Evolutionary conservation across 768 basidiomycete genomes (phyloP), one percentile per base, ranked within the genome.

Genomic region (Amanita muscaria): DNA sequence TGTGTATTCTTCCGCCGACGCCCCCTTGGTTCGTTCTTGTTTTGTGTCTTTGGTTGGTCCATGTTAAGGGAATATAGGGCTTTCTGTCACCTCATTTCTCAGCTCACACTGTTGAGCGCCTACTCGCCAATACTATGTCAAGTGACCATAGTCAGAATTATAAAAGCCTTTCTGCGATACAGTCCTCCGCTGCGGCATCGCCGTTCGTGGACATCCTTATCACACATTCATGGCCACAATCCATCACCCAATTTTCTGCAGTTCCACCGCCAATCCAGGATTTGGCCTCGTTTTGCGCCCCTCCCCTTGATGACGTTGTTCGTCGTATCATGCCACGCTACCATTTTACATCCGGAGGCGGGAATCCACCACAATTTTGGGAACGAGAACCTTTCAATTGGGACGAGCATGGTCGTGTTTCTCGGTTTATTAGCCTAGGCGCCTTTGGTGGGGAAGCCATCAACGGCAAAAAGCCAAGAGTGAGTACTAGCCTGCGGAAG

Each of bases 341-440:
- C 65, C 81, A 93, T 54, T 88, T 98, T 57, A 76, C 84, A 16
- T 74, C 76, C 39, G 70, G 70, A 7, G 79, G 76, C 11, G 79
- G 80, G 0, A 63, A 69, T n/a, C 74, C 76, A 11, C 72, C 85
- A 0, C 74, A 72, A 42, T 99, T 96, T 59, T 98, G 93, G 92
- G 96, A 99, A 60, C 70, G 93, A 42, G 92, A 97, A 48, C 93
- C 96, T 1, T 94, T 83, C 58, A 60, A 75, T 3, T 97, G 92
- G 92, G 76, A 78, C 33, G 81, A 80, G 27, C 80, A 83, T 41
- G 25, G 32, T 41, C 74, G 88, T 24, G 65, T 85, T 31, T 78
- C 83, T 23, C 72, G 91, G 30, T 93, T 94, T 51, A 73, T 99
- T 34, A 83, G 85, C 49, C 68, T 99, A 6, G 96, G 91, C 27